Evolutionary conservation across 306 rosid genomes (phyloP).

Genomic region (Malus sylvestris): DNA sequence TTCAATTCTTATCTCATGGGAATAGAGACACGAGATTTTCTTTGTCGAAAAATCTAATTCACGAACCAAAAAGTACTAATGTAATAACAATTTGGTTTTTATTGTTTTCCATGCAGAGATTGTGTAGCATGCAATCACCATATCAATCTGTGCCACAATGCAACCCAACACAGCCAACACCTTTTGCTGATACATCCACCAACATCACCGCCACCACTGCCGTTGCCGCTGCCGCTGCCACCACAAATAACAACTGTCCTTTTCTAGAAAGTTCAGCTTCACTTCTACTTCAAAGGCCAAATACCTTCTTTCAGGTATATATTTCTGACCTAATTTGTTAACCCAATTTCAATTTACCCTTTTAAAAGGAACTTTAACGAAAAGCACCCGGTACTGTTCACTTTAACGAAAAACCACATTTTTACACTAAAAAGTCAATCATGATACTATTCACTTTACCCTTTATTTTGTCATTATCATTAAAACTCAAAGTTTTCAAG

Average conservation of each 20-base stretch:
- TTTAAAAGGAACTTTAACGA: neutral
- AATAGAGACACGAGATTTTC: neutral
- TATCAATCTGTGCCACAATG: conserved; percentile 32
- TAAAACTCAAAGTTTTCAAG: too few relatives aligned
- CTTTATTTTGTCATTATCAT: too few relatives aligned
- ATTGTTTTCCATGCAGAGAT: conserved; percentile 27
- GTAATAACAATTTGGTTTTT: neutral
- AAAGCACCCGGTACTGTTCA: too few relatives aligned
- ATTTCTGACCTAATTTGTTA: neutral
- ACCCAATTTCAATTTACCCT: neutral
- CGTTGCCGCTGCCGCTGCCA: neutral
- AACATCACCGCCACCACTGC: conserved; percentile 1
- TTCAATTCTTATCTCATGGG: neutral
- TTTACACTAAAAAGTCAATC: too few relatives aligned
- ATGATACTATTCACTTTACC: too few relatives aligned
- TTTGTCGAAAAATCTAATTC: neutral
- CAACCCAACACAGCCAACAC: conserved; percentile 38
- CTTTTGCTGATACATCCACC: conserved; percentile 35
- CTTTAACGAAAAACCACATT: too few relatives aligned
- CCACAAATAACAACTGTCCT: conserved; percentile 27
- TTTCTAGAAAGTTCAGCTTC: conserved; percentile 36
- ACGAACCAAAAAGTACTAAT: neutral
- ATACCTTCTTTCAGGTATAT: conserved; percentile 43
- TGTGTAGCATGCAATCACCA: conserved; percentile 32
- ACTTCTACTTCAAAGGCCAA: conserved; percentile 38